Percentiles rank a stretch among this genome's conserved stretches.
Conservation (phyloP, 2,329 filamentous ascomycete species). For the Ascochyta lentis region DNA sequence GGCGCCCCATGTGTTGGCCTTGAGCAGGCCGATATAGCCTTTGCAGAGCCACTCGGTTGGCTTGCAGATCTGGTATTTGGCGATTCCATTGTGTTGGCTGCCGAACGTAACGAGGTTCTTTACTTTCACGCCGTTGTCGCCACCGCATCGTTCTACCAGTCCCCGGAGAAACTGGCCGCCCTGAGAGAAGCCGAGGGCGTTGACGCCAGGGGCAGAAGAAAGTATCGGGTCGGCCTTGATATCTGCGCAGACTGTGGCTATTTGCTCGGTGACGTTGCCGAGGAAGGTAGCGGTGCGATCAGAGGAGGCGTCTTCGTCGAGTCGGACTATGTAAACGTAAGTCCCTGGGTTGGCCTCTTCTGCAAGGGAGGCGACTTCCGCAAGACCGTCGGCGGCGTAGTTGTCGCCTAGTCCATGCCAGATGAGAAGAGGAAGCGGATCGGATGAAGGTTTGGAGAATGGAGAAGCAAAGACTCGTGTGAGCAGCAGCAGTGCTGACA, state of each 20-base stretch:
- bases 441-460: conserved; percentile 15
- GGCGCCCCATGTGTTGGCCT: conserved; percentile 78
- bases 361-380: conserved; percentile 73
- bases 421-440: conserved; percentile 80
- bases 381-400: conserved; percentile 77
- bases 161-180: conserved; percentile 95
- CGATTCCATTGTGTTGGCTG: conserved; percentile 90
- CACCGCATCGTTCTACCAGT: conserved; percentile 81
- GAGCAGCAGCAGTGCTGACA: conserved; percentile 26
- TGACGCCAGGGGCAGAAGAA: conserved; percentile 79
- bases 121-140: conserved; percentile 66
- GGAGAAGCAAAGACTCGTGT: conserved; percentile 13
- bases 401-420: conserved; percentile 90
- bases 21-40: conserved; percentile 77
- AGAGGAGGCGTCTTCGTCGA: conserved; percentile 68
- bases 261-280: conserved; percentile 83
- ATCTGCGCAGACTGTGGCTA: conserved; percentile 77
- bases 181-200: conserved; percentile 93
- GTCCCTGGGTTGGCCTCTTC: conserved; percentile 80
- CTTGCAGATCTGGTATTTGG: conserved; percentile 77
- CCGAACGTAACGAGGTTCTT: conserved; percentile 86
- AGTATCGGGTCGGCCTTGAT: conserved; percentile 79
- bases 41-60: conserved; percentile 80
- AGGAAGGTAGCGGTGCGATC: conserved; percentile 89
- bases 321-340: conserved; percentile 78